Conservation (phyloP, 352 stramenopile genomes). For the Globisporangium spinosum region DNA sequence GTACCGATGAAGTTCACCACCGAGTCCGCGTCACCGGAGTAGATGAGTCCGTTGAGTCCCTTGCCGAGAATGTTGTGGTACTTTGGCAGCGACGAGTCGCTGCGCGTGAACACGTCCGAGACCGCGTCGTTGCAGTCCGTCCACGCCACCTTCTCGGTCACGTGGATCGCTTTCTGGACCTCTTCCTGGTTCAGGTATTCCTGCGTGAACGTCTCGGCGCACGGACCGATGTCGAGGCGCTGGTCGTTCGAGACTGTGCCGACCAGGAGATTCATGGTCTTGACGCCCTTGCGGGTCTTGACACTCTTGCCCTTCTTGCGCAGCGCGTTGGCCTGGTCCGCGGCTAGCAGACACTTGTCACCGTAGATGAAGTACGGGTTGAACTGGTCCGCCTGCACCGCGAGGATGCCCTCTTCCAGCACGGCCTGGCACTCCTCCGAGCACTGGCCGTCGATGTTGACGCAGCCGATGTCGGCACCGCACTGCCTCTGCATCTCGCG, state of each 20-base stretch:
- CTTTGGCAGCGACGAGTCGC: slow-evolving; percentile 52
- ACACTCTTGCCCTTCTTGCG: slow-evolving; percentile 36
- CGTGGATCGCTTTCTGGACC: slow-evolving; percentile 67
- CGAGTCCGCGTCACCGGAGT: slow-evolving; percentile 76
- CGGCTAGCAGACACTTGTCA: slow-evolving; percentile 70
- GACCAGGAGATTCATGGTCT: slow-evolving; percentile 2
- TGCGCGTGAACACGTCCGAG: slow-evolving; percentile 50
- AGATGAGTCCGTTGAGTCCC: slow-evolving; percentile 60
- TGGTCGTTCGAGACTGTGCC: slow-evolving; percentile 18
- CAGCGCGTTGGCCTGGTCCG: slow-evolving; percentile 45
- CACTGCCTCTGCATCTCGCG: slow-evolving; percentile 54
- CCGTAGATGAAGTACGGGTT: slow-evolving; percentile 84
- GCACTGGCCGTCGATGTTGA: slow-evolving; percentile 49
- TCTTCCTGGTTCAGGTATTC: slow-evolving; percentile 50
- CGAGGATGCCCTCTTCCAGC: slow-evolving; percentile 46
- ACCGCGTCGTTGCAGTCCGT: slow-evolving; percentile 65
- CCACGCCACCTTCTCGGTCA: slow-evolving; percentile 43
- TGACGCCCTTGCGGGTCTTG: slow-evolving; percentile 17
- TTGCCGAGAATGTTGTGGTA: slow-evolving; percentile 60
- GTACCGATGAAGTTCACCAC: slow-evolving; percentile 89
- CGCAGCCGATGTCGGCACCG: slow-evolving; percentile 55
- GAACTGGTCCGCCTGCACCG: slow-evolving; percentile 40
- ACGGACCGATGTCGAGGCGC: slow-evolving; percentile 59
- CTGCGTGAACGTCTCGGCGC: slow-evolving; percentile 64
- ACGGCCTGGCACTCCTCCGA: slow-evolving; percentile 37